A percentile compares a stretch with the other conserved stretches of the same genome.
phyloP scores from a whole-genome alignment of 345 rosid species.

The Eucalyptus cloeziana region DNA sequence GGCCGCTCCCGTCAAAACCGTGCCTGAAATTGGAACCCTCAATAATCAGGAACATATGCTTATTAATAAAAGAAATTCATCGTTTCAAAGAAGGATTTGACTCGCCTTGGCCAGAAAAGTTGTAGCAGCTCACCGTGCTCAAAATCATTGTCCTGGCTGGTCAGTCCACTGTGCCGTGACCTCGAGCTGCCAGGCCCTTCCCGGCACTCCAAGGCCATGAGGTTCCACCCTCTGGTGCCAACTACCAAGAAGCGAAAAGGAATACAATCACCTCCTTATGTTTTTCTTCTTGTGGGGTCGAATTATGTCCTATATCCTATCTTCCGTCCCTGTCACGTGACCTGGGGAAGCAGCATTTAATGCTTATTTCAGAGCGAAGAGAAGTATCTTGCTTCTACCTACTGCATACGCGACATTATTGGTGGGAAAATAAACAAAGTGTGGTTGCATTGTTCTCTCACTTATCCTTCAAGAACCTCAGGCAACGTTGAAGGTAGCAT shows the following conservation, averaged over 20 bases:
- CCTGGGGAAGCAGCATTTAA: constrained; percentile 14
- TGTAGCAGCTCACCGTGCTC: neutral
- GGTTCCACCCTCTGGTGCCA: neutral
- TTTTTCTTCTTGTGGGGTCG: neutral
- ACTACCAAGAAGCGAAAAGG: neutral
- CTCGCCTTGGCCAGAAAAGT: neutral
- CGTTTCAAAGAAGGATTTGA: neutral
- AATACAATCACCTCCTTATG: neutral
- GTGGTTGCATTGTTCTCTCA: neutral
- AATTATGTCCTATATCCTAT: neutral
- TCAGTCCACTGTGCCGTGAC: neutral
- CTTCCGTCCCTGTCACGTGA: neutral
- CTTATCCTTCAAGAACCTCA: neutral
- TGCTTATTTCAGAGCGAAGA: neutral
- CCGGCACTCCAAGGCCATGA: neutral
- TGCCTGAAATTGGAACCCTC: neutral
- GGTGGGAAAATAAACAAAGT: neutral
- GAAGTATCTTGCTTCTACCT: neutral
- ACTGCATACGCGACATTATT: rapidly evolving
- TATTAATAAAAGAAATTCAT: neutral
- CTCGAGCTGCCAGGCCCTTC: neutral
- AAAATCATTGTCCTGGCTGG: neutral
- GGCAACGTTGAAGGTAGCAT: neutral
- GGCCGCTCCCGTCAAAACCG: neutral
- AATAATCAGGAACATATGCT: neutral